phyloP scores from a whole-genome alignment of 805 yeast species.

The Metschnikowia baotianmanensis region DNA sequence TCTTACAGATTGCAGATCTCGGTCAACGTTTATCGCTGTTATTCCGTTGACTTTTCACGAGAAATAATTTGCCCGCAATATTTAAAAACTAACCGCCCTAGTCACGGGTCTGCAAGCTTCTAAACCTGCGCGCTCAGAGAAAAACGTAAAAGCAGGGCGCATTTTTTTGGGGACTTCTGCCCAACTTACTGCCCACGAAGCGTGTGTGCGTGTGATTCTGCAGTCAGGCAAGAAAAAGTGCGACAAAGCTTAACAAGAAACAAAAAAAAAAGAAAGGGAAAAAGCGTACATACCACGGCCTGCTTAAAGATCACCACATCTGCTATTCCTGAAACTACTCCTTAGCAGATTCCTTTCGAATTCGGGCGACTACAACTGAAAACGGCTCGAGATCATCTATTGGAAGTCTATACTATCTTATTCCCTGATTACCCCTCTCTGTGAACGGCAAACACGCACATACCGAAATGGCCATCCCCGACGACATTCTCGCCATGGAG shows the following conservation, averaged over 20 bases:
- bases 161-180: constrained; percentile 1
- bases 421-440: constrained; percentile 1
- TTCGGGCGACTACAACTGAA: too few species aligned
- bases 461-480: constrained; percentile 20
- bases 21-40: too few species aligned
- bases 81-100: too few species aligned
- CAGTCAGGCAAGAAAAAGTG: constrained; percentile 8
- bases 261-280: constrained; percentile 1
- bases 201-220: constrained; percentile 7
- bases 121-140: background rate
- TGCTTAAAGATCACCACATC: constrained; percentile 1
- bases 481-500: constrained; percentile 25
- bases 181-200: background rate
- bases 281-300: background rate
- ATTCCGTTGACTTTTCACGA: too few species aligned
- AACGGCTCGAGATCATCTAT: background rate
- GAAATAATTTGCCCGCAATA: too few species aligned
- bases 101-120: too few species aligned
- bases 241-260: constrained; percentile 2
- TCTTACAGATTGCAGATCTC: too few species aligned
- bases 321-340: background rate
- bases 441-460: background rate
- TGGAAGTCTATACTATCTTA: background rate
- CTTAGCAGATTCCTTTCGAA: too few species aligned
- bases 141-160: too few species aligned